phyloP scores from a whole-genome alignment of 192 early-diverging fungal genomes.

The Backusella liffmaniae region DNA sequence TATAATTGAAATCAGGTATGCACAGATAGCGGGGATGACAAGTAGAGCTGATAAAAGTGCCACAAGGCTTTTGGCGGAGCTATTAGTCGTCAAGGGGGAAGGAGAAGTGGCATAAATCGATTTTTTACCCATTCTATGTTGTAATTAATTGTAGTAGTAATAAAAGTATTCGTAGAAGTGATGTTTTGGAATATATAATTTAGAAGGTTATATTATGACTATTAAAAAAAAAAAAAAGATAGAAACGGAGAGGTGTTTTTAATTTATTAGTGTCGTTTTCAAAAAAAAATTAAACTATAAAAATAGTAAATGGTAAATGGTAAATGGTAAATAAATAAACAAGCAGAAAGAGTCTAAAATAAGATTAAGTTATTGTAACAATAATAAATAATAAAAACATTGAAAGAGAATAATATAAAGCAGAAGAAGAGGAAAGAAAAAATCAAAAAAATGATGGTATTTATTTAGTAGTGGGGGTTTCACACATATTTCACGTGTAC shows the following conservation, averaged over 20 bases:
- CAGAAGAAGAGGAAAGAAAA: not conserved
- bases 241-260: not conserved
- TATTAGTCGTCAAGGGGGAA: not conserved
- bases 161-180: not conserved
- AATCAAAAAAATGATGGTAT: not conserved
- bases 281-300: not conserved
- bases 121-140: not conserved
- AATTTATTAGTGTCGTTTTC: not conserved
- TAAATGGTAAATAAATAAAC: not conserved
- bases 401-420: not conserved
- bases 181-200: not conserved
- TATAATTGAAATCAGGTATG: not conserved
- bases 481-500: slow-evolving; percentile 4
- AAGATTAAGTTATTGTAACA: not conserved
- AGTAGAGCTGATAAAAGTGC: not conserved
- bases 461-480: slow-evolving; percentile 7
- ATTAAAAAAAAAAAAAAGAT: too few species aligned
- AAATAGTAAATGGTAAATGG: too few species aligned
- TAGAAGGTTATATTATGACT: not conserved
- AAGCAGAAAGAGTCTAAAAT: not conserved
- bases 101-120: not conserved
- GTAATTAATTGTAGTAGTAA: not conserved
- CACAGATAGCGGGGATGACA: not conserved
- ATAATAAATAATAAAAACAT: not conserved
- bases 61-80: not conserved